Base-by-base conservation (phyloP, 2,329 filamentous ascomycete genomes). In the Ascocoryne sarcoides region DNA sequence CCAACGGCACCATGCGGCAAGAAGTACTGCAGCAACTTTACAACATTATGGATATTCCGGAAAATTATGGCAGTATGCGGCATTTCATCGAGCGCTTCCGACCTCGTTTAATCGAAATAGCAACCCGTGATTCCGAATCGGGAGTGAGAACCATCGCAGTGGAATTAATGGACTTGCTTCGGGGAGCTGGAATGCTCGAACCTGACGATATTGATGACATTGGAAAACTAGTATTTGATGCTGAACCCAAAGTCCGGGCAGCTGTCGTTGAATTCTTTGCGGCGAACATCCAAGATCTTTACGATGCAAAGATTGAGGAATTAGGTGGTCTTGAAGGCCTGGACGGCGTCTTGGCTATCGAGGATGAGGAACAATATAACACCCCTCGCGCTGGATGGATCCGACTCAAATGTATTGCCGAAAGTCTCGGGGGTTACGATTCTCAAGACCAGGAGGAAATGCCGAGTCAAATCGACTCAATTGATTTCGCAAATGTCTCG, bases 81-180 rank as follows among this genome's bases (percentile, higher is more conserved):
- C 85, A 88, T 44, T 98, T 96, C 55, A 95, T 93, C 26, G 92
- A 96, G 60, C 76, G 88, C 35, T 98, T 96, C 62, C 76, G 89
- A 36, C 71, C 81, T 4, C 79, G 92, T 19, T 70, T 98, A 29
- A 82, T 96, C 18, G 92, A 98, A 64, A 95, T 98, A 69, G 89
- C 89, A 1, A 86, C 83, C 5, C 76, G 79, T 46, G 92, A 98
- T 61, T 75, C 82, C 0, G 92, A 98, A 52, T 68, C 83, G 10
- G 74, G 73, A 38, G 87, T 96, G 20, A 80, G 92, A 26, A 82
- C 87, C 5, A 73, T 79, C 5, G 82, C 86, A 7, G 83, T 98
- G 35, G 77, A 85, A 39, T 73, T 95, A 30, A 77, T 95, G 14
- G 85, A 94, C 50, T 72, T 82, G 17, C 73, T 98, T 41, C 80